Evolutionary conservation across 345 rosid genomes (phyloP).

Genomic region (Linum usitatissimum): DNA sequence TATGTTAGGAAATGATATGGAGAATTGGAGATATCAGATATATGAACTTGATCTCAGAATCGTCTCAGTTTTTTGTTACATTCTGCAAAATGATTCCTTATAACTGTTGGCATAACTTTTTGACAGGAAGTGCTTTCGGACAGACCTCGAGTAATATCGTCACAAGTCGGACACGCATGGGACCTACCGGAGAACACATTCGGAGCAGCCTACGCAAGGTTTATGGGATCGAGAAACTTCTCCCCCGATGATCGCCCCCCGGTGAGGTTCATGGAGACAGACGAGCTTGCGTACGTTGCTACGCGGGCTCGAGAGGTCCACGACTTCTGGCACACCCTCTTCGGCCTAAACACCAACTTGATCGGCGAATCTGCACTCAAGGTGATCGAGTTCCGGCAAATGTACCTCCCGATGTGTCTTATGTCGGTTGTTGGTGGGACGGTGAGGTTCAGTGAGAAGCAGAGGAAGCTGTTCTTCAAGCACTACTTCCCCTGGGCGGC

Average conservation of each 20-base stretch:
- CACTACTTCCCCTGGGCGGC: constrained; percentile 69
- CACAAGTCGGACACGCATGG: constrained; percentile 60
- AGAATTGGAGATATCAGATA: too few relatives aligned
- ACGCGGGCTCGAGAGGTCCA: constrained; percentile 72
- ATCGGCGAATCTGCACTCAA: constrained; percentile 62
- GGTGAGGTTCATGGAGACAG: constrained; percentile 68
- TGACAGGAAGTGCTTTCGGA: constrained; percentile 51
- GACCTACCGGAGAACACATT: constrained; percentile 59
- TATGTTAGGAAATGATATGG: too few relatives aligned
- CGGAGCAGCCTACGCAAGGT: constrained; percentile 75
- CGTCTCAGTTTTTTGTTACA: too few relatives aligned
- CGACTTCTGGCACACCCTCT: constrained; percentile 77
- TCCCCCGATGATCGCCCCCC: constrained; percentile 72
- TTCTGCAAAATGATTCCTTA: background rate
- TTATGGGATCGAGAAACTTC: constrained; percentile 83
- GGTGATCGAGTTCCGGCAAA: constrained; percentile 69
- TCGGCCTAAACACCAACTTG: constrained; percentile 57
- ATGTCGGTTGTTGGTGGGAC: constrained; percentile 61
- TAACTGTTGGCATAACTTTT: background rate
- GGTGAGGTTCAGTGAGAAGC: constrained; percentile 50
- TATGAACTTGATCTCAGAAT: too few relatives aligned
- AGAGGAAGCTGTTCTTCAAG: constrained; percentile 43
- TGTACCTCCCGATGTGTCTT: constrained; percentile 65
- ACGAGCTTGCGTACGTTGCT: constrained; percentile 56
- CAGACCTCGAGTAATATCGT: constrained; percentile 52